Base-by-base conservation (phyloP, 176 grass and related monocot species). In the Aegilops longissima region DNA sequence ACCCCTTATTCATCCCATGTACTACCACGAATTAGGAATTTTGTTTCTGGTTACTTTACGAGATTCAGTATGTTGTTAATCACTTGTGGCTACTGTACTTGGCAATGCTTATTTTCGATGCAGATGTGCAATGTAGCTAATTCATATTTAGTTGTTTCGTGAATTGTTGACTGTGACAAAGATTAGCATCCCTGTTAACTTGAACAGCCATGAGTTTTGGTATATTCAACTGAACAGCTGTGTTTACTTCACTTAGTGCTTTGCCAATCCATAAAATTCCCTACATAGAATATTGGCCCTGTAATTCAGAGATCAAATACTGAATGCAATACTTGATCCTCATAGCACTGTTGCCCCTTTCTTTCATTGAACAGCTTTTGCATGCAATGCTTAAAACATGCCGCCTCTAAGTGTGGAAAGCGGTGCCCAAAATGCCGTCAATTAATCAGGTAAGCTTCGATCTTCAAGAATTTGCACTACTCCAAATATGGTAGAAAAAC, bases 361-460 rank as follows among this genome's bases (percentile, higher is more conserved):
- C 65, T 59, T 86, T 45, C 59, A 47, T 40, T 91, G 66, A 73
- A 73, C 87, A 98, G 92, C 79, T 98, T 96, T 82, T 98, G 92
- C 73, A 87, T 96, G 79, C 95, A 94, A 90, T 98, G 94, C 84
- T 80, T 96, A 72, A 98, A 94, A 71, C 71, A 76, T 63, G 88
- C 94, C 13, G 87, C 94, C 24, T 54, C 82, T 17, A 98, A 96
- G 70, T 98, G 97, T 25, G 92, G 97, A 76, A 98, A 91, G 77
- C 73, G 87, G 20, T 98, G 97, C 80, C 94, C 97, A 5, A 95
- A 98, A 85, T 96, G 97, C 73, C 84, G 92, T 62, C 91, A 96
- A 29, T 42, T 98, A 80, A 96, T 98, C 35, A 96, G 97, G 97
- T 94, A 93, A 67, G 78, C 14, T 12, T 75, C 45, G 25, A 58